Evolutionary conservation across 2,329 filamentous ascomycete species (phyloP).

Genomic region (Nothopassalora personata): DNA sequence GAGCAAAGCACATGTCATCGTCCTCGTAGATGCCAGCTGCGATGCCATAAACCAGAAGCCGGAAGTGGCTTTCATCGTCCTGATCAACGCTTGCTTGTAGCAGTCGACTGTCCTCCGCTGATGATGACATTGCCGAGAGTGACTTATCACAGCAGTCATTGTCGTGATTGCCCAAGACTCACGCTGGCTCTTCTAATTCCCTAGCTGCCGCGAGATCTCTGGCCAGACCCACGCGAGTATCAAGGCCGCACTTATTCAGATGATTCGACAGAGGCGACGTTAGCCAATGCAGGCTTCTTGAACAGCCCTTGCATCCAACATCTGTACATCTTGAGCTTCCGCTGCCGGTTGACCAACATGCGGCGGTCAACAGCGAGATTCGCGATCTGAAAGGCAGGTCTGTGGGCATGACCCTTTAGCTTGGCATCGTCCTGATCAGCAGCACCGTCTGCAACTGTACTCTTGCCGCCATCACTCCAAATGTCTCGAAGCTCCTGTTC

Average conservation of each 20-base stretch:
- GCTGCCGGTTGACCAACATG: constrained; percentile 84
- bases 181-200: too few species aligned
- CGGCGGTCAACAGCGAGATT: constrained; percentile 81
- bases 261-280: neutral
- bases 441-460: constrained; percentile 4
- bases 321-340: constrained; percentile 94
- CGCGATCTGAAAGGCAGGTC: constrained; percentile 56
- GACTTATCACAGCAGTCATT: too few species aligned
- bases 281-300: constrained; percentile 48
- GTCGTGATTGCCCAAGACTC: too few species aligned
- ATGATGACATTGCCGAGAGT: neutral
- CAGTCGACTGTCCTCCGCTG: neutral
- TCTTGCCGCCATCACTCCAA: constrained; percentile 54
- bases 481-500: constrained; percentile 73
- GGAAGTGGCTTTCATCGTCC: constrained; percentile 32
- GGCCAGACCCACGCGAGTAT: too few species aligned
- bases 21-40: constrained; percentile 32
- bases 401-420: constrained; percentile 7
- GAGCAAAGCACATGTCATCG: constrained; percentile 27
- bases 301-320: constrained; percentile 91
- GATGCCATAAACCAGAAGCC: constrained; percentile 34
- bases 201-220: too few species aligned
- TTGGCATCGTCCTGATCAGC: constrained; percentile 25
- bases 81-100: constrained; percentile 19
- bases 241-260: too few species aligned